Evolutionary conservation across 306 rosid species (phyloP).

Genomic region (Citrullus colocynthis): DNA sequence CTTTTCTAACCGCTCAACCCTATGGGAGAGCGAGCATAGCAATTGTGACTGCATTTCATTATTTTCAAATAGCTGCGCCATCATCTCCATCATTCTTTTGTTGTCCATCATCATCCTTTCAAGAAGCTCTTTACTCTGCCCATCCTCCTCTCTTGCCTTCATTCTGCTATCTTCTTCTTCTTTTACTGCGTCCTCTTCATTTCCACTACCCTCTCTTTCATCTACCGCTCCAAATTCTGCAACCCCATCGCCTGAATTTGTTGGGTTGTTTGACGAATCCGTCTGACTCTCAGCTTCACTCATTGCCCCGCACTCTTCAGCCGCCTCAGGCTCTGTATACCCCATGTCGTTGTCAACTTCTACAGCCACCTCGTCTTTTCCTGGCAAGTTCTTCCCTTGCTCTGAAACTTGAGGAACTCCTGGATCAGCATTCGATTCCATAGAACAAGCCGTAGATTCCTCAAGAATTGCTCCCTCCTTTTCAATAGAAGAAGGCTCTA

Average conservation of each 20-base stretch:
- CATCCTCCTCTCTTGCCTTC: not conserved
- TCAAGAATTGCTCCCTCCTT: not conserved
- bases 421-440: not conserved
- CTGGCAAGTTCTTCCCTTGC: not conserved
- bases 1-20: constrained; percentile 56
- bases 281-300: constrained; percentile 9
- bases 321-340: not conserved
- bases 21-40: constrained; percentile 35
- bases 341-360: not conserved
- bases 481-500: not conserved
- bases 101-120: constrained; percentile 50
- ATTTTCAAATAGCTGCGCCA: constrained; percentile 33
- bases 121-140: constrained; percentile 18
- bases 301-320: constrained; percentile 16
- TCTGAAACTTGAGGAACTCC: not conserved
- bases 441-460: not conserved
- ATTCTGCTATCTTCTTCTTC: not conserved
- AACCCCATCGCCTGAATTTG: constrained; percentile 1
- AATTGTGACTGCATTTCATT: constrained; percentile 39
- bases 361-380: not conserved
- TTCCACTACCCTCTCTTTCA: constrained; percentile 6
- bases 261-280: not conserved
- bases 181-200: not conserved
- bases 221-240: not conserved
- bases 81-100: constrained; percentile 42